phyloP scores from a whole-genome alignment of 1,139 yeast species.

The Magnusiomyces tetraspermus region DNA sequence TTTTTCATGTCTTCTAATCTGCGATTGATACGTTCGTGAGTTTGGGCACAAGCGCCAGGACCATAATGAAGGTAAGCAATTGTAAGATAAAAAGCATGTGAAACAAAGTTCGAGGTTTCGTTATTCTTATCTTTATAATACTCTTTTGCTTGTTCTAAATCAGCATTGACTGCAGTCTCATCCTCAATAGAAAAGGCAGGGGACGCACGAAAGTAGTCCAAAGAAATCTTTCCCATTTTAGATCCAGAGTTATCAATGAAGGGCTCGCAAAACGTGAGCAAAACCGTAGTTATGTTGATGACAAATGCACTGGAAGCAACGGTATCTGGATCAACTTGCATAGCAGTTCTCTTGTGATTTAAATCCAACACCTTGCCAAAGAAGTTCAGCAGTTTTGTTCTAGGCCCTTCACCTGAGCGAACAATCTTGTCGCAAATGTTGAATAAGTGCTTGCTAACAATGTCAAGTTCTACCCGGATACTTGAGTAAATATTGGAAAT shows the following conservation, averaged over 20 bases:
- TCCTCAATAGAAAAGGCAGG: constrained; percentile 55
- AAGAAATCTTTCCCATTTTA: constrained; percentile 70
- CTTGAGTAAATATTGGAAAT: constrained; percentile 14
- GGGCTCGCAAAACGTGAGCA: constrained; percentile 71
- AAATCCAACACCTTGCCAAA: constrained; percentile 63
- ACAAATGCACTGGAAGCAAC: constrained; percentile 75
- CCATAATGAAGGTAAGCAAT: constrained; percentile 82
- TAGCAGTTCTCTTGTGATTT: constrained; percentile 81
- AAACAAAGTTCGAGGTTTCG: constrained; percentile 58
- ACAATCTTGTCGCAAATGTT: constrained; percentile 62
- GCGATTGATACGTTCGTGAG: constrained; percentile 46
- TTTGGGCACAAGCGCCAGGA: constrained; percentile 63
- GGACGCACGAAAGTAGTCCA: constrained; percentile 46
- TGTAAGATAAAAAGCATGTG: constrained; percentile 77
- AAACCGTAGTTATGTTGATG: constrained; percentile 60
- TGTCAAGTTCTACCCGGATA: constrained; percentile 3
- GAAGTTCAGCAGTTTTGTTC: constrained; percentile 55
- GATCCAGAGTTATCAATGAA: constrained; percentile 52
- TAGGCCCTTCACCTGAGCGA: constrained; percentile 60
- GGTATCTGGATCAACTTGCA: constrained; percentile 61
- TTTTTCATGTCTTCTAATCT: constrained; percentile 42
- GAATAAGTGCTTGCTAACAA: constrained; percentile 38
- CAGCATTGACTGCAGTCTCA: constrained; percentile 76
- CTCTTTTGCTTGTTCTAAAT: constrained; percentile 32
- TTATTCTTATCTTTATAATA: constrained; percentile 24